These are phyloP conservation scores for Aspergillus carbonarius DNA, from an alignment of 2,329 filamentous ascomycete genomes.

Conservation along the genomic window DNA sequence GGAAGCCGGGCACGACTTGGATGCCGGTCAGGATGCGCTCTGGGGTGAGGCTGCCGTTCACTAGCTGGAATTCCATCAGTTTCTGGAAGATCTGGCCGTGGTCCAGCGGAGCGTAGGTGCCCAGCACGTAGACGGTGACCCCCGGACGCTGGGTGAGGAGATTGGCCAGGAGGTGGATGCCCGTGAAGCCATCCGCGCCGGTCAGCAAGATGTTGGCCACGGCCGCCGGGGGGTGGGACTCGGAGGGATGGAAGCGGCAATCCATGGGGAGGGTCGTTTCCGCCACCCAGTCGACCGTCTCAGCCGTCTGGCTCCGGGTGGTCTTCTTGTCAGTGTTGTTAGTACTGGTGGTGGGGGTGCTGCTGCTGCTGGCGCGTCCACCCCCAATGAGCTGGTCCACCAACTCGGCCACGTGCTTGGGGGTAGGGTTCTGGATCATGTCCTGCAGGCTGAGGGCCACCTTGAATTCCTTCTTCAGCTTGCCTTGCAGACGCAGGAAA, in stretches of 20 bases:
- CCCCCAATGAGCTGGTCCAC: not conserved
- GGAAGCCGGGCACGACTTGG: not conserved
- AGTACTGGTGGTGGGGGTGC: not conserved
- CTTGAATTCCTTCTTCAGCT: not conserved
- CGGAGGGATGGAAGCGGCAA: not conserved
- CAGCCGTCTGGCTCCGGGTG: not conserved
- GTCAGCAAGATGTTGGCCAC: not conserved
- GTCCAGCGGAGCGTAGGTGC: not conserved
- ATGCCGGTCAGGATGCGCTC: not conserved
- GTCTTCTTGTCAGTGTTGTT: not conserved
- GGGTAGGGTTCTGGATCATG: not conserved
- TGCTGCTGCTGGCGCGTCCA: not conserved
- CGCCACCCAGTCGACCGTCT: not conserved
- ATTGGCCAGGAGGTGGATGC: not conserved
- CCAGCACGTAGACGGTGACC: not conserved
- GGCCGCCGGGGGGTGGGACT: not conserved
- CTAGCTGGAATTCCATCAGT: not conserved
- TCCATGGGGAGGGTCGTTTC: not conserved
- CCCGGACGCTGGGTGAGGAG: not conserved
- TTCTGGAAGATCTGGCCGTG: not conserved
- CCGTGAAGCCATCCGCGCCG: not conserved
- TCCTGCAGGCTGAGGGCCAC: not conserved
- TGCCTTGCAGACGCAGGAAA: not conserved
- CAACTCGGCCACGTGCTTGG: not conserved
- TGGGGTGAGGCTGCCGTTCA: not conserved